phyloP scores from a whole-genome alignment of 176 grass and related monocot genomes.

The Coix lacrymajobi region DNA sequence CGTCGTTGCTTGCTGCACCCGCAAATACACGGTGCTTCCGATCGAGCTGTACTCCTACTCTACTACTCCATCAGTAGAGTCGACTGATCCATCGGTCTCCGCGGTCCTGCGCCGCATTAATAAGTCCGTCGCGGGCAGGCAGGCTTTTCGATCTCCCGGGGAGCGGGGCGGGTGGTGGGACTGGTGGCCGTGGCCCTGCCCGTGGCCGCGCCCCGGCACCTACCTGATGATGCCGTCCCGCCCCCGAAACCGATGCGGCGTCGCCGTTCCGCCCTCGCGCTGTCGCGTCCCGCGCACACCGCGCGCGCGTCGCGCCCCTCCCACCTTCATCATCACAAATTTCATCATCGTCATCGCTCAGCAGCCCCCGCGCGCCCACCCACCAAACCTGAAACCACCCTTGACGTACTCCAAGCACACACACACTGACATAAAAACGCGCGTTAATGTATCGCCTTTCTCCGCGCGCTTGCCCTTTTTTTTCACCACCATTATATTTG shows the following conservation, averaged over 20 bases:
- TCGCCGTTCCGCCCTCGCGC: too few species aligned
- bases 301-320: not conserved
- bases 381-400: conserved; percentile 21
- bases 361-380: not conserved
- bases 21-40: not conserved
- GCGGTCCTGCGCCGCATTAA: not conserved
- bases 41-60: not conserved
- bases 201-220: conserved; percentile 14
- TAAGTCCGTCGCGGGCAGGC: not conserved
- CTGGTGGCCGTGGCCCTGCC: not conserved
- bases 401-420: too few species aligned
- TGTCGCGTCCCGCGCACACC: not conserved
- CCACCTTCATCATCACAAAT: too few species aligned
- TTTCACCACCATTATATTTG: not conserved
- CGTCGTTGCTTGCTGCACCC: not conserved
- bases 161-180: too few species aligned
- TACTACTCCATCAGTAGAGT: not conserved
- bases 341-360: not conserved
- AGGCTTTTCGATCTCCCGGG: not conserved
- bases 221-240: not conserved
- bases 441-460: not conserved
- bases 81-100: not conserved
- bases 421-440: not conserved
- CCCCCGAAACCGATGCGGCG: too few species aligned
- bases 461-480: not conserved